phyloP scores from a whole-genome alignment of 139 green algal species.

The Chlorella sorokiniana region DNA sequence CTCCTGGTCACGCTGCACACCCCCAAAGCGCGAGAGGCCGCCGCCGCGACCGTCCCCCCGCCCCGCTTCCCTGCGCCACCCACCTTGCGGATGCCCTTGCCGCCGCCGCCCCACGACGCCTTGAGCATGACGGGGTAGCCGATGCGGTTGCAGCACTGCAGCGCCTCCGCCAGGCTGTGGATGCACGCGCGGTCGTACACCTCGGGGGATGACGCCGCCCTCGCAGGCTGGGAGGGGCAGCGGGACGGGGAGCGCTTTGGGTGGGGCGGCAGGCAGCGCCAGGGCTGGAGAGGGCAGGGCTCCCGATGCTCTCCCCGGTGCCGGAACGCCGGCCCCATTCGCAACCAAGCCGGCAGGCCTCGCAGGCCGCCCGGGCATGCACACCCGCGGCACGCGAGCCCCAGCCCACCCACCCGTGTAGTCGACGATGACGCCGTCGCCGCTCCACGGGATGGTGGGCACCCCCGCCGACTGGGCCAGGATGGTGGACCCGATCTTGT shows the following conservation, averaged over 20 bases:
- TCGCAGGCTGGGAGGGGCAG: constrained; percentile 48
- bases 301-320: too few species aligned
- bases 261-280: too few species aligned
- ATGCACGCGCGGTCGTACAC: constrained; percentile 81
- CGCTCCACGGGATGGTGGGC: constrained; percentile 90
- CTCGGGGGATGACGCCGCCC: constrained; percentile 73
- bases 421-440: constrained; percentile 72
- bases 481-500: constrained; percentile 96
- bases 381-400: background rate
- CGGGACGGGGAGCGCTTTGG: background rate
- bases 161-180: constrained; percentile 69
- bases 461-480: constrained; percentile 88
- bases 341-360: too few species aligned
- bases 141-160: constrained; percentile 75
- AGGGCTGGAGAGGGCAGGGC: too few species aligned
- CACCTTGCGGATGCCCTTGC: constrained; percentile 95
- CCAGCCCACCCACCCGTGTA: constrained; percentile 42
- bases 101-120: constrained; percentile 95
- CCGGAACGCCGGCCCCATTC: too few species aligned
- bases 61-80: too few species aligned
- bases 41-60: too few species aligned
- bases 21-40: too few species aligned
- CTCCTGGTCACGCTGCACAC: too few species aligned
- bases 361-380: background rate
- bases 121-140: constrained; percentile 98